phyloP scores from a whole-genome alignment of 2,329 filamentous ascomycete genomes.

The Cadophora sp. region DNA sequence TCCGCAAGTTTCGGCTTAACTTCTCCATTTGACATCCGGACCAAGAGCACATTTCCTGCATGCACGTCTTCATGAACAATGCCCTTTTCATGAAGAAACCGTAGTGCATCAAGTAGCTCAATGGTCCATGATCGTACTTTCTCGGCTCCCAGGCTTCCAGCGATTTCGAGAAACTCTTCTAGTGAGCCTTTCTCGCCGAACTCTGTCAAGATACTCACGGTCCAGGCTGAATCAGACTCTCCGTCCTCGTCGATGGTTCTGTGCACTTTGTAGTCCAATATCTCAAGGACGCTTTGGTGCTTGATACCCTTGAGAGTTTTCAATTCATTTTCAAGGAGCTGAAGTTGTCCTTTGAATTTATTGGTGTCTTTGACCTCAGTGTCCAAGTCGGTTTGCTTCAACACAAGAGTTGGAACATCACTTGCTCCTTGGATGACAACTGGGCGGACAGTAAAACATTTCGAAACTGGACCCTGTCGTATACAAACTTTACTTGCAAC shows the following conservation, averaged over 20 bases:
- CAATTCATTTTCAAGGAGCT: conserved; percentile 77
- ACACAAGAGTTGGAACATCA: conserved; percentile 66
- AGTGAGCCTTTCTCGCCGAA: conserved; percentile 84
- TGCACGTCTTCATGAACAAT: conserved; percentile 86
- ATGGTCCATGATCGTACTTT: conserved; percentile 90
- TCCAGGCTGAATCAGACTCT: conserved; percentile 61
- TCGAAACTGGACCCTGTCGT: conserved; percentile 69
- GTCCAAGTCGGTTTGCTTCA: conserved; percentile 73
- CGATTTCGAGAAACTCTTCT: conserved; percentile 80
- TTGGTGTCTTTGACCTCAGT: conserved; percentile 63
- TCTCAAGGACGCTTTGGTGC: conserved; percentile 78
- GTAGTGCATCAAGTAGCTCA: conserved; percentile 86
- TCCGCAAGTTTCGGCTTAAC: conserved; percentile 78
- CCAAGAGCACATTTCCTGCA: conserved; percentile 78
- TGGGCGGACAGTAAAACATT: conserved; percentile 76
- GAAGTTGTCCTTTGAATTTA: conserved; percentile 77
- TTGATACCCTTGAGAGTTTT: conserved; percentile 76
- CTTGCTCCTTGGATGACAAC: conserved; percentile 57
- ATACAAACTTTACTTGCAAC: conserved; percentile 74
- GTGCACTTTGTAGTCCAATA: conserved; percentile 85
- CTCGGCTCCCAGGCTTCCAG: conserved; percentile 74
- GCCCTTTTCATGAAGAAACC: conserved; percentile 85
- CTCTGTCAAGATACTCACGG: conserved; percentile 76
- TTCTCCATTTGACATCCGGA: conserved; percentile 71
- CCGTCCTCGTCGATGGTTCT: conserved; percentile 64